These are phyloP conservation scores for Panellus pusillus DNA, from an alignment of 768 basidiomycete species.

Conservation along the genomic window DNA sequence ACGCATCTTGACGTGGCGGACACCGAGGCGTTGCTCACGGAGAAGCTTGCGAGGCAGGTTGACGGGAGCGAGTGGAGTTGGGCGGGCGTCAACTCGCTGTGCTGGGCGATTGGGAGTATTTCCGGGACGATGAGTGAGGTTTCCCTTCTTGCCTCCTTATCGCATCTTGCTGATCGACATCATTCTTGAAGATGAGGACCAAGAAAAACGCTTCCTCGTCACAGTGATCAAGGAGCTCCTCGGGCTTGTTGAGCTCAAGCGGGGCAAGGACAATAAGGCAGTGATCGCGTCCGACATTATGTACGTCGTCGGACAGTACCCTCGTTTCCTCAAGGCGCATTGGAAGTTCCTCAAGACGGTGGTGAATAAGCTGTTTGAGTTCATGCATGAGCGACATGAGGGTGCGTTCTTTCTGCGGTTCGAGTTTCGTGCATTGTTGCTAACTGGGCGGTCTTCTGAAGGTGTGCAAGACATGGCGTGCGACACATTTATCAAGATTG, in stretches of 20 bases:
- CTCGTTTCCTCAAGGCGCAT: slow-evolving; percentile 98
- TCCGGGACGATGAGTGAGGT: slow-evolving; percentile 97
- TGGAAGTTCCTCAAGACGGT: slow-evolving; percentile 99
- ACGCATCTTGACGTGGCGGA: slow-evolving; percentile 96
- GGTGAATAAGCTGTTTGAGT: slow-evolving; percentile 99
- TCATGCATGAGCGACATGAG: slow-evolving; percentile 99
- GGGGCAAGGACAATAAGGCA: slow-evolving; percentile 99
- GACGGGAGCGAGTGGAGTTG: slow-evolving; percentile 98
- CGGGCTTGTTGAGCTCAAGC: slow-evolving; percentile 95
- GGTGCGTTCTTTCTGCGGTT: slow-evolving; percentile 42
- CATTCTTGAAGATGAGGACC: slow-evolving; percentile 81
- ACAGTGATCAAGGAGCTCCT: slow-evolving; percentile 98
- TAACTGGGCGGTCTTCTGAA: slow-evolving; percentile 27
- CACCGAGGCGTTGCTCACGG: slow-evolving; percentile 95
- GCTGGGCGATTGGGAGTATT: slow-evolving; percentile 99
- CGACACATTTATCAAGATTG: slow-evolving; percentile 99
- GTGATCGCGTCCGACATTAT: slow-evolving; percentile 95
- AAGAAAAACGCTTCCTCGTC: slow-evolving; percentile 97
- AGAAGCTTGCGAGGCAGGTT: slow-evolving; percentile 96
- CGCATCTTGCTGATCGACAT: neutral
- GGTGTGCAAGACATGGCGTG: slow-evolving; percentile 99
- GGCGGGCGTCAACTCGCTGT: slow-evolving; percentile 97
- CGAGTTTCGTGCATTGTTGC: neutral
- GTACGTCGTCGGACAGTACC: slow-evolving; percentile 99
- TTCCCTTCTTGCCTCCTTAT: neutral